Evolutionary conservation across 106 monocot species (phyloP), one percentile per base, ranked within the genome.

Genomic region (Phalaenopsis aphrodite): DNA sequence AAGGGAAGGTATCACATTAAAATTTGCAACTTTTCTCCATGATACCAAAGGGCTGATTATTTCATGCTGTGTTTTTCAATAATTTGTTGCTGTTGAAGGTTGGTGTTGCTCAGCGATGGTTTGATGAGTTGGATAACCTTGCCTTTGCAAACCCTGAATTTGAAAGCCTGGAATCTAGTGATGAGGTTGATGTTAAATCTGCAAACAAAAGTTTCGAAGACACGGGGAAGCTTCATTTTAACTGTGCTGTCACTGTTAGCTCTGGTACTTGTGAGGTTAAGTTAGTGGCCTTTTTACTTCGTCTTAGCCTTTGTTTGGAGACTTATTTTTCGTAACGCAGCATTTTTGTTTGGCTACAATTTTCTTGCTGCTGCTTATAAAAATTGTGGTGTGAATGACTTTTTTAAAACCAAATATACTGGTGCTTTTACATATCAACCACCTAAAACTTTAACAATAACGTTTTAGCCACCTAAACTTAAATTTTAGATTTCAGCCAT

Each of bases 81-180:
- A 47, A 75, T 67, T 76, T 21, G 2, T 52, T 37, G 48, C 10
- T 78, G 45, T 78, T 67, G 41, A 81, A 97, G 97, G 92, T 97
- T 72, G 89, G 97, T 56, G 86, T 92, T 71, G 92, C 97, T 52
- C 97, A 97, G 41, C 88, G 92, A 76, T 97, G 94, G 94, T 97
- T 86, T 43, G 92, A 97, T 83, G 94, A 94, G 81, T 81, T 94
- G 79, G 93, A 96, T 86, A 93, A 93, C 66, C 93, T 95, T 79
- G 93, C 90, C 30, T 93, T 91, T 66, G 75, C 88, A 37, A 75
- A 79, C 36, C 8, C 82, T 15, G 58, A 37, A 23, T 37, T 45
- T 17, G 74, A 45, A 45, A 74, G 43, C 45, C 21, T 75, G n/a
- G 91, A 85, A 41, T 42, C 80, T 14, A 46, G 12, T 41, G 43